These are phyloP conservation scores for Salvia sclarea DNA, from an alignment of 305 asterid genomes.

Conservation along the genomic window DNA sequence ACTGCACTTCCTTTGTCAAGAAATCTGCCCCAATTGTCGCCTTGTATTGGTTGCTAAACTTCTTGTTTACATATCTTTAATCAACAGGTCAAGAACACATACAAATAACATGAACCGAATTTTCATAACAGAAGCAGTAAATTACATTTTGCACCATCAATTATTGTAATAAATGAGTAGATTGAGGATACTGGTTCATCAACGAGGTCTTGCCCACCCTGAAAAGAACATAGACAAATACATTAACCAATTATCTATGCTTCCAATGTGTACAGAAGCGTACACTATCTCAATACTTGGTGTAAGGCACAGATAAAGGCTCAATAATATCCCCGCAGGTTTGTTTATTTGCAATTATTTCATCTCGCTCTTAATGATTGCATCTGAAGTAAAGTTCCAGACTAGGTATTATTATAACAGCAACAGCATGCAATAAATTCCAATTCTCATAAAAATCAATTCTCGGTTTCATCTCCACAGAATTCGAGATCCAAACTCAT, in stretches of 20 bases:
- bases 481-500: slow-evolving; percentile 23
- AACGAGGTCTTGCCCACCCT: slow-evolving; percentile 82
- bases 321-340: background rate
- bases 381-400: background rate
- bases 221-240: slow-evolving; percentile 34
- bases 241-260: slow-evolving; percentile 9
- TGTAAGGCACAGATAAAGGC: background rate
- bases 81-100: slow-evolving; percentile 32
- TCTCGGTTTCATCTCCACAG: background rate
- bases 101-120: slow-evolving; percentile 4
- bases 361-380: background rate
- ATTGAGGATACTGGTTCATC: slow-evolving; percentile 72
- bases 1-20: slow-evolving; percentile 65
- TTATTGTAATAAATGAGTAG: background rate
- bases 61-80: slow-evolving; percentile 66
- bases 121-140: background rate
- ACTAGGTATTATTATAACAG: background rate
- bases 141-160: slow-evolving; percentile 9
- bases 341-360: background rate
- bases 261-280: slow-evolving; percentile 4
- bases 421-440: background rate
- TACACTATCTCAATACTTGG: too few relatives aligned
- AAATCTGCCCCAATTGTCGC: slow-evolving; percentile 81
- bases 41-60: slow-evolving; percentile 65
- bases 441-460: slow-evolving; percentile 3